A percentile compares a stretch with the other conserved stretches of the same genome.
phyloP scores from a whole-genome alignment of 345 rosid species.

The Theobroma cacao region DNA sequence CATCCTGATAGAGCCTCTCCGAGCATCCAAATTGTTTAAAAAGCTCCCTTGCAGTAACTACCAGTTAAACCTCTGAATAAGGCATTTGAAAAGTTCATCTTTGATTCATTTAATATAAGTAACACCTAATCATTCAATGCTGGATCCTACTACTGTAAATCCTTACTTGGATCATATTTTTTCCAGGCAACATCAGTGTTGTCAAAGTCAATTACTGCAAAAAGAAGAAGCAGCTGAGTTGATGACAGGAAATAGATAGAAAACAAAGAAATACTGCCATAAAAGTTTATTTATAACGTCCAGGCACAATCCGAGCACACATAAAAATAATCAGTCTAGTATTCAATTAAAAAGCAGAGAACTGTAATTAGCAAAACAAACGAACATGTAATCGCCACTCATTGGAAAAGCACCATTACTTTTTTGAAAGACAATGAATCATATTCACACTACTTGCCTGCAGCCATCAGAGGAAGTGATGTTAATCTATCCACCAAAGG shows the following conservation, averaged over 20 bases:
- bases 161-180: conserved; percentile 62
- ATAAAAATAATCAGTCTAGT: not conserved
- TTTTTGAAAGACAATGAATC: not conserved
- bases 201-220: conserved; percentile 66
- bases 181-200: conserved; percentile 67
- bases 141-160: conserved; percentile 9
- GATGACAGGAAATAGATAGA: not conserved
- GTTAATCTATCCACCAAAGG: conserved; percentile 49
- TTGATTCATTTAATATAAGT: conserved; percentile 14
- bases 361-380: not conserved
- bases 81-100: conserved; percentile 25
- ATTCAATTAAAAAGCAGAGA: not conserved
- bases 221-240: conserved; percentile 14
- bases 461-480: conserved; percentile 56
- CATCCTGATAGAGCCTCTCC: conserved; percentile 43
- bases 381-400: not conserved
- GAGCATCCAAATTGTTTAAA: conserved; percentile 61
- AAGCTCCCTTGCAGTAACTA: conserved; percentile 71
- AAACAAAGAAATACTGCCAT: not conserved
- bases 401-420: not conserved
- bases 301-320: not conserved
- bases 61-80: conserved; percentile 34
- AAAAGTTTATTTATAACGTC: not conserved
- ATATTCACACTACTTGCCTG: conserved; percentile 39
- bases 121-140: not conserved